Conservation (phyloP, 2,329 filamentous ascomycete species). For the Fusarium metavorans region DNA sequence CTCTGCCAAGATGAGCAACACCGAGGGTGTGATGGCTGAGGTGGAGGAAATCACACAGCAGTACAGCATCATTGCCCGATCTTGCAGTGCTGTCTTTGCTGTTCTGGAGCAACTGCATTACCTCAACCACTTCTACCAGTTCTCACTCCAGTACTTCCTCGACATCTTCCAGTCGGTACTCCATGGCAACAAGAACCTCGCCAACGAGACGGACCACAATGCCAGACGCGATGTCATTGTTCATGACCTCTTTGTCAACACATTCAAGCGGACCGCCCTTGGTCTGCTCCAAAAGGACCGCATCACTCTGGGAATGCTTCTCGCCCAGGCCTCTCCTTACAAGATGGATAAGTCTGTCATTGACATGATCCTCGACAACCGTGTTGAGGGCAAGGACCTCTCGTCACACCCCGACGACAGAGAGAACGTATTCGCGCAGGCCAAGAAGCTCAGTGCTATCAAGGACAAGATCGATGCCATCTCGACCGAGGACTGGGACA, state of each 20-base stretch:
- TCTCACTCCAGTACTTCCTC: slow-evolving; percentile 97
- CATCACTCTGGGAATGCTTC: slow-evolving; percentile 92
- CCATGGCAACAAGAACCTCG: slow-evolving; percentile 80
- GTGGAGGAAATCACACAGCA: slow-evolving; percentile 95
- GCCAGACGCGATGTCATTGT: slow-evolving; percentile 90
- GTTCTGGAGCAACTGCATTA: slow-evolving; percentile 97
- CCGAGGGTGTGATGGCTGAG: slow-evolving; percentile 97
- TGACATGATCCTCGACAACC: slow-evolving; percentile 85
- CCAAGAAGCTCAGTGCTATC: slow-evolving; percentile 77
- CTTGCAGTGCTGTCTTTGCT: slow-evolving; percentile 97
- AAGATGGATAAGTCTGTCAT: slow-evolving; percentile 92
- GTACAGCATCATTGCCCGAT: slow-evolving; percentile 92
- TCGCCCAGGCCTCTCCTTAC: slow-evolving; percentile 96
- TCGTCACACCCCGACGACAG: slow-evolving; percentile 74
- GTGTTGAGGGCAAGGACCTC: slow-evolving; percentile 80
- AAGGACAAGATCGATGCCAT: slow-evolving; percentile 77
- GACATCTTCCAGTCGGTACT: slow-evolving; percentile 97
- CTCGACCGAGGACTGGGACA: slow-evolving; percentile 76
- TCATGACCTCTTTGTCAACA: slow-evolving; percentile 88
- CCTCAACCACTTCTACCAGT: slow-evolving; percentile 99
- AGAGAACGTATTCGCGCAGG: slow-evolving; percentile 76
- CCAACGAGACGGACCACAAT: slow-evolving; percentile 79
- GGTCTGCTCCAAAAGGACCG: slow-evolving; percentile 94
- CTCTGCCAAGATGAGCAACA: slow-evolving; percentile 94
- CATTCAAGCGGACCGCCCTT: slow-evolving; percentile 93